Conservation (phyloP, 306 rosid genomes). For the Medicago truncatula region DNA sequence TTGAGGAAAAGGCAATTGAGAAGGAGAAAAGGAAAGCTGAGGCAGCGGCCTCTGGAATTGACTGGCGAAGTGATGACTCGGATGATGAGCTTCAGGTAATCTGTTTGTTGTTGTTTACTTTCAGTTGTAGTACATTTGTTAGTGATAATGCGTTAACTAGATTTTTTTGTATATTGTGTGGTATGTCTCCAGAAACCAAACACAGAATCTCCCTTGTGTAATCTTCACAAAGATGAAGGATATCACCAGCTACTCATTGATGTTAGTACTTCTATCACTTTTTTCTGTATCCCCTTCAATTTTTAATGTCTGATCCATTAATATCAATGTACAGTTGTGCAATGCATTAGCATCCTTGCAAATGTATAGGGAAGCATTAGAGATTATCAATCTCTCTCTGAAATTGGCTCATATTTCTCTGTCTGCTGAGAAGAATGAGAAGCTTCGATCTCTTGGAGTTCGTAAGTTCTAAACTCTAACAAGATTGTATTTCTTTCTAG, state of each 20-base stretch:
- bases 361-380: constrained; percentile 82
- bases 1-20: constrained; percentile 64
- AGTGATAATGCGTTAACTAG: constrained; percentile 29
- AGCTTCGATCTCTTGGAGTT: constrained; percentile 86
- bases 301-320: constrained; percentile 33
- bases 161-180: constrained; percentile 37
- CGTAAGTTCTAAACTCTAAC: constrained; percentile 55
- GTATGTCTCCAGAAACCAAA: constrained; percentile 48
- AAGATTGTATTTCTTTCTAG: constrained; percentile 28
- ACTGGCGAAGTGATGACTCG: constrained; percentile 76
- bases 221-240: constrained; percentile 74
- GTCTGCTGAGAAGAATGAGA: constrained; percentile 71
- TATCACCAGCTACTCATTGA: constrained; percentile 69
- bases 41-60: constrained; percentile 78
- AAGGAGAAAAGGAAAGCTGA: constrained; percentile 74
- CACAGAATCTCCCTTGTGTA: constrained; percentile 67
- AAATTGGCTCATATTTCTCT: constrained; percentile 58
- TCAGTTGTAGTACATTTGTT: constrained; percentile 30
- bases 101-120: constrained; percentile 11
- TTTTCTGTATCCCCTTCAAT: constrained; percentile 12
- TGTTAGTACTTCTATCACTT: constrained; percentile 58
- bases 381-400: constrained; percentile 74
- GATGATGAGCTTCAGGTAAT: constrained; percentile 70
- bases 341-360: constrained; percentile 76
- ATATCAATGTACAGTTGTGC: constrained; percentile 67